Percentiles rank a stretch among this genome's conserved stretches.
Evolutionary conservation across 2,329 filamentous ascomycete genomes (phyloP).

Genomic region (Passalora sequoiae): DNA sequence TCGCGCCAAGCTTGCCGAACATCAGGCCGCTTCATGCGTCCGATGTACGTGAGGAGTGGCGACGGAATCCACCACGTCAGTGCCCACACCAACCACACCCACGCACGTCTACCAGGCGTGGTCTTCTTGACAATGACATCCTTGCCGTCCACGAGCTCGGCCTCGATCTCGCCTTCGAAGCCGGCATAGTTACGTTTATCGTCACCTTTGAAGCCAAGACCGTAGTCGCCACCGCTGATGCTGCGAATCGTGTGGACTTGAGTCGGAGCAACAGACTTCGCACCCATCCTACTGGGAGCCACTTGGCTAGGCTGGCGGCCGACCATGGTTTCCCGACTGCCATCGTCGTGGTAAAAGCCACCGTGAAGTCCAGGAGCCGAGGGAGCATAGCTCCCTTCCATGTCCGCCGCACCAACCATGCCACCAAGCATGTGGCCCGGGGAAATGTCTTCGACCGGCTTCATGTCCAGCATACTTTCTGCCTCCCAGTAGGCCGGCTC

Average conservation of each 20-base stretch:
- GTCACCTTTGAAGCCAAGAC: slow-evolving; percentile 81
- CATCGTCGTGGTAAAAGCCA: slow-evolving; percentile 42
- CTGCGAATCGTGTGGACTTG: slow-evolving; percentile 50
- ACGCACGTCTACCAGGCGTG: slow-evolving; percentile 61
- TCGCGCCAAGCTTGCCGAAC: slow-evolving; percentile 91
- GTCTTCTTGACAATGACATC: slow-evolving; percentile 66
- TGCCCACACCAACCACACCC: slow-evolving; percentile 78
- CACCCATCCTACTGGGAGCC: slow-evolving; percentile 40
- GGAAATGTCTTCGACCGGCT: slow-evolving; percentile 51
- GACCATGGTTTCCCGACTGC: slow-evolving; percentile 68
- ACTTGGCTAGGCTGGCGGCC: slow-evolving; percentile 46
- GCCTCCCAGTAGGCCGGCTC: slow-evolving; percentile 97
- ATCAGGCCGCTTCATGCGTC: slow-evolving; percentile 86
- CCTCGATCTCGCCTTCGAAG: slow-evolving; percentile 71
- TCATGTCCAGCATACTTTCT: slow-evolving; percentile 89
- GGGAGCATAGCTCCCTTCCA: slow-evolving; percentile 70
- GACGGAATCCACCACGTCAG: slow-evolving; percentile 95
- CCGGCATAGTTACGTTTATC: slow-evolving; percentile 62
- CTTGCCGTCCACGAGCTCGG: slow-evolving; percentile 71
- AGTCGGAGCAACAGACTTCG: slow-evolving; percentile 52
- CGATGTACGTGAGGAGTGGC: slow-evolving; percentile 69
- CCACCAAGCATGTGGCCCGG: slow-evolving; percentile 41
- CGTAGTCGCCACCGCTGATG: slow-evolving; percentile 69
- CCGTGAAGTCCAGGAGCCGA: slow-evolving; percentile 45
- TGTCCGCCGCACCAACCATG: slow-evolving; percentile 52